Evolutionary conservation across 2,329 filamentous ascomycete genomes (phyloP).

Genomic region (Tolypocladium pustulatum): DNA sequence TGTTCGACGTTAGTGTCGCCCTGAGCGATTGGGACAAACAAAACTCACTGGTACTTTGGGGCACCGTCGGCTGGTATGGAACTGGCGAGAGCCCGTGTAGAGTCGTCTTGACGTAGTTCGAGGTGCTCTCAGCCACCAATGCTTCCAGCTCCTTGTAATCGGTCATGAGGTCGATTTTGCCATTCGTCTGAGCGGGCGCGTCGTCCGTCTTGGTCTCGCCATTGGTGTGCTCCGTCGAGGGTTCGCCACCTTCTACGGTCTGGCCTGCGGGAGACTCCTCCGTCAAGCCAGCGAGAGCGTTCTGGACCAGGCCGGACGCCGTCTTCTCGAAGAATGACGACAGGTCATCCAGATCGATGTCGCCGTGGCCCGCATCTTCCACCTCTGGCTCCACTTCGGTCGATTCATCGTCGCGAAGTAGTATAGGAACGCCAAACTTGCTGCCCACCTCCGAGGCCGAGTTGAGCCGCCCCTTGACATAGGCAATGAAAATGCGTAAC

Average conservation of each 20-base stretch:
- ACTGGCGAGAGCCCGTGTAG: conserved; percentile 30
- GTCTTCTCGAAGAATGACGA: conserved; percentile 32
- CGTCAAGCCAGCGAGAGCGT: conserved; percentile 26
- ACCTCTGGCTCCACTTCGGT: background rate
- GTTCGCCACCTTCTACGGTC: conserved; percentile 11
- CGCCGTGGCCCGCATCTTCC: conserved; percentile 16
- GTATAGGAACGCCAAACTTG: conserved; percentile 24
- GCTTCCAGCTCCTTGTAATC: conserved; percentile 33
- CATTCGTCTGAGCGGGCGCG: conserved; percentile 14
- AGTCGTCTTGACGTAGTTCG: conserved; percentile 33
- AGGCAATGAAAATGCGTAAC: conserved; percentile 21
- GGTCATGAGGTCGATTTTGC: conserved; percentile 21
- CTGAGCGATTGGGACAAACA: background rate
- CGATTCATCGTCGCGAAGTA: conserved; percentile 16
- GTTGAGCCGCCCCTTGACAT: conserved; percentile 21
- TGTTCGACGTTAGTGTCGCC: conserved; percentile 2
- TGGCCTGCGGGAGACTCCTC: conserved; percentile 11
- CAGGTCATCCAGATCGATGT: conserved; percentile 28
- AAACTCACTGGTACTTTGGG: conserved; percentile 26
- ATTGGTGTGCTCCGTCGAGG: conserved; percentile 11
- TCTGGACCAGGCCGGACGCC: conserved; percentile 28
- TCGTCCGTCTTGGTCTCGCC: conserved; percentile 13
- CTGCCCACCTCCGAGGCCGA: conserved; percentile 21
- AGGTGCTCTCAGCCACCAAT: conserved; percentile 32
- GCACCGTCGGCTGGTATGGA: conserved; percentile 31